Base-by-base conservation (phyloP, 805 yeast genomes). In the Monosporozyma servazzii region DNA sequence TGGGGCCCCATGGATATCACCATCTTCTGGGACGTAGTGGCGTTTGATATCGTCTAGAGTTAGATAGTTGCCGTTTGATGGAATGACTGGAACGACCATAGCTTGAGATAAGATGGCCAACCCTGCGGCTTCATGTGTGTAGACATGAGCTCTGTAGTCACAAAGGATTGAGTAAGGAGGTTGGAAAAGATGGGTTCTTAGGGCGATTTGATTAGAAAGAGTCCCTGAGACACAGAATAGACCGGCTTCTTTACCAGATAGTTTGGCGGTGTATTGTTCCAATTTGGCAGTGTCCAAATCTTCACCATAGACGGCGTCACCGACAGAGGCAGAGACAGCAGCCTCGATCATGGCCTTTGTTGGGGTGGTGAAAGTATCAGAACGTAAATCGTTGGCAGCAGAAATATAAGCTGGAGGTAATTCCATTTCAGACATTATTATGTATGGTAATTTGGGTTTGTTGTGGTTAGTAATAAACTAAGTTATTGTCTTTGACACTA, bases 281-380 rank as follows among this genome's bases (percentile, higher is more conserved):
- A 90, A 71, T 20, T 70, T 76, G 29, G 75, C 65, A 23, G 96
- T 87, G 56, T 83, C 80, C 20, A 69, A 68, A 65, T 90, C 98
- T 65, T 90, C 96, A 56, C 79, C 75, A 70, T 88, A 88, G n/a
- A 90, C 96, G 9, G 91, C 78, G 63, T 90, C 97, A 44, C 97
- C 97, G 47, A 79, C 74, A 1, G 90, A 70, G 29, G 86, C 78
- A 5, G 64, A 58, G 27, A 72, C 48, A 45, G 79, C 80, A 45
- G 88, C 81, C 51, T 77, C 74, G 18, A 85, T 64, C 91, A 89
- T 88, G 41, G 78, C 73, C 33, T 72, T 71, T 0, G 96, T 80
- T 21, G 97, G 97, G 11, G 86, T 85, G 3, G 96, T 89, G 76
- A 88, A 88, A 1, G 97, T 90, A 67, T 90, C 98, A 60, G 91